These are phyloP conservation scores for Solanum lycopersicoides DNA, from an alignment of 257 asterid species.

Conservation along the genomic window DNA sequence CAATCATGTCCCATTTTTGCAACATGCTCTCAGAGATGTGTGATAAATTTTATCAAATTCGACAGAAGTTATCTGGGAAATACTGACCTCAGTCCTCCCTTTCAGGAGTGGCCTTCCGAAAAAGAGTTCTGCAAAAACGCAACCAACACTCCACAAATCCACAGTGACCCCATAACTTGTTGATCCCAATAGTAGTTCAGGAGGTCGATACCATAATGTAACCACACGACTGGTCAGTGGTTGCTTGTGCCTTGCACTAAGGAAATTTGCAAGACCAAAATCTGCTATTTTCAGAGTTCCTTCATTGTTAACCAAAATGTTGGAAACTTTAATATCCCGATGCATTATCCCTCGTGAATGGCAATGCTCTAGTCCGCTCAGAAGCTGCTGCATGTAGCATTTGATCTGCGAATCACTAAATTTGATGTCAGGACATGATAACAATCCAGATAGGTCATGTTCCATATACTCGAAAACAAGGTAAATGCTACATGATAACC, in stretches of 20 bases:
- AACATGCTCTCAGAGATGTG: neutral
- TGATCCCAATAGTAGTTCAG: conserved; percentile 85
- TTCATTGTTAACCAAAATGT: conserved; percentile 69
- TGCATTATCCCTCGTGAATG: conserved; percentile 81
- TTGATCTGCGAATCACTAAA: conserved; percentile 95
- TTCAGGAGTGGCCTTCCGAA: conserved; percentile 81
- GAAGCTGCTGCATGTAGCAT: conserved; percentile 78
- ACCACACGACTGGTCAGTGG: conserved; percentile 85
- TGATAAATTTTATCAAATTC: neutral
- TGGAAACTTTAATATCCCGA: conserved; percentile 79
- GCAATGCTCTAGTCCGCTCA: conserved; percentile 76
- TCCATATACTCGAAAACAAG: conserved; percentile 98
- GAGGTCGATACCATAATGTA: conserved; percentile 96
- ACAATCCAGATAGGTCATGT: conserved; percentile 87
- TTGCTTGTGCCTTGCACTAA: conserved; percentile 38
- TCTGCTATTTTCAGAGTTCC: conserved; percentile 80
- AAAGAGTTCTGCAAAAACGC: conserved; percentile 88
- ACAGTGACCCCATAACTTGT: conserved; percentile 67
- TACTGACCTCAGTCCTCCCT: conserved; percentile 84
- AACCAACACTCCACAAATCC: conserved; percentile 93
- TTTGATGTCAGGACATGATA: conserved; percentile 75
- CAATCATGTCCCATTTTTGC: neutral
- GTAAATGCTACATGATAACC: conserved; percentile 59
- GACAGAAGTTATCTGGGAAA: neutral
- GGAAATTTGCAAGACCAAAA: conserved; percentile 80